Base-by-base conservation (phyloP, 1,284 basidiomycete species). In the Marasmius sp. region DNA sequence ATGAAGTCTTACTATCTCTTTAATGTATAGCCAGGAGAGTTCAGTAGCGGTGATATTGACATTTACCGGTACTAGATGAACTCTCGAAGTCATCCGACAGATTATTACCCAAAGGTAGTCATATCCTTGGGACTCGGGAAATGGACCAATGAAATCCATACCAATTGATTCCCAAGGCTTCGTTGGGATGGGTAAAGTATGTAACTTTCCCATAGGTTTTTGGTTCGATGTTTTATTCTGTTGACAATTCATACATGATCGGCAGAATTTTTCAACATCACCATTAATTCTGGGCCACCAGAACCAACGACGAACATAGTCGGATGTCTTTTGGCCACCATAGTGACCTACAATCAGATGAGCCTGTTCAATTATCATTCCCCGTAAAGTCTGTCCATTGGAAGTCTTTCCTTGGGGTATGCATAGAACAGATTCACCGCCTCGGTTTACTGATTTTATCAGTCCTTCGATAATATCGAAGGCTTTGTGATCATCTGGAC, bases 231-330 rank as follows among this genome's bases (percentile, higher is more conserved):
- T 43, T 45, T 73, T 71, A 2, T 45, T 56, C 8, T 27, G 50
- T 36, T 64, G 61, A 45, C 70, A 71, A 2, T 41, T 48, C 10
- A 18, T 53, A 59, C 71, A 72, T 1, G 59, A 59, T 9, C 60
- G 43, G 50, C 70, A 72, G 54, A 66, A 72, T 14, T 53, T 51
- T 6, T 66, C 50, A 54, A 7, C 65, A 61, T 43, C 70, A 59
- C 6, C n/a, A 2, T 63, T 66, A 2, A 77, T 65, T 3, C 41
- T 54, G 0, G 71, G 72, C 76, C 76, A 78, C 75, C 75, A 78
- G 57, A 68, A 75, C 67, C 67, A 73, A 4, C 64, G 56, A 16
- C 69, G 61, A 0, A 75, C 6, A 55, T 74, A 75, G 5, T 71
- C 69, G 0, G 59, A 54, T 0, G 74, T 75, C 16, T 68, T 64